Percentiles rank a stretch among this genome's conserved stretches.
Evolutionary conservation across 169 alveolate species (phyloP).

Genomic region (Eimeria falciformis): DNA sequence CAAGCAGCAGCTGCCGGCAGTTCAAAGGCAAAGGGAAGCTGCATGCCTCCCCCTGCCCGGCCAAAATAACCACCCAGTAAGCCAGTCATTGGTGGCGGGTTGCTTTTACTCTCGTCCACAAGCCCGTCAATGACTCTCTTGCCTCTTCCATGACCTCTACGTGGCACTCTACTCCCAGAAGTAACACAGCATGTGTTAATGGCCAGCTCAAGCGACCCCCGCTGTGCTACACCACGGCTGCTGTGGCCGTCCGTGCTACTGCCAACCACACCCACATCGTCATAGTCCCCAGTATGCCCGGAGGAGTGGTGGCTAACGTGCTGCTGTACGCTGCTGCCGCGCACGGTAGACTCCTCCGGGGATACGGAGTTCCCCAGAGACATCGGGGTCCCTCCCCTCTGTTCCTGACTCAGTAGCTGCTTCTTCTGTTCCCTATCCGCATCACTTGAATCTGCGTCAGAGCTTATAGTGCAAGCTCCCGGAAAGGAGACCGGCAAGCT

Average conservation of each 20-base stretch:
- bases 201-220: slow-evolving; percentile 45
- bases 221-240: slow-evolving; percentile 21
- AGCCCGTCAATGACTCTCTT: slow-evolving; percentile 29
- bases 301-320: background rate
- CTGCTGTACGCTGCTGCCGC: slow-evolving; percentile 12
- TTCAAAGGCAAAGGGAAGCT: slow-evolving; percentile 63
- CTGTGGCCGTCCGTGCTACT: slow-evolving; percentile 5
- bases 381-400: background rate
- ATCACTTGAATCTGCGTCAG: slow-evolving; percentile 60
- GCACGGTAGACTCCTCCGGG: background rate
- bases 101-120: background rate
- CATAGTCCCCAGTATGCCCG: background rate
- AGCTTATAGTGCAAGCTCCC: slow-evolving; percentile 3
- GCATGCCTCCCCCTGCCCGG: slow-evolving; percentile 71
- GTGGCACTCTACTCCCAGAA: slow-evolving; percentile 9
- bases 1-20: slow-evolving; percentile 73
- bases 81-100: background rate
- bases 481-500: slow-evolving; percentile 7
- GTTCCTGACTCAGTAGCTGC: slow-evolving; percentile 51
- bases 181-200: slow-evolving; percentile 25
- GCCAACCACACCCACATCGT: background rate
- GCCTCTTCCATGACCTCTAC: slow-evolving; percentile 7
- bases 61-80: slow-evolving; percentile 63
- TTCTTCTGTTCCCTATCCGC: slow-evolving; percentile 44
- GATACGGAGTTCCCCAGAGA: slow-evolving; percentile 4